Evolutionary conservation across 306 rosid species (phyloP).

Genomic region (Cyamopsis tetragonoloba): DNA sequence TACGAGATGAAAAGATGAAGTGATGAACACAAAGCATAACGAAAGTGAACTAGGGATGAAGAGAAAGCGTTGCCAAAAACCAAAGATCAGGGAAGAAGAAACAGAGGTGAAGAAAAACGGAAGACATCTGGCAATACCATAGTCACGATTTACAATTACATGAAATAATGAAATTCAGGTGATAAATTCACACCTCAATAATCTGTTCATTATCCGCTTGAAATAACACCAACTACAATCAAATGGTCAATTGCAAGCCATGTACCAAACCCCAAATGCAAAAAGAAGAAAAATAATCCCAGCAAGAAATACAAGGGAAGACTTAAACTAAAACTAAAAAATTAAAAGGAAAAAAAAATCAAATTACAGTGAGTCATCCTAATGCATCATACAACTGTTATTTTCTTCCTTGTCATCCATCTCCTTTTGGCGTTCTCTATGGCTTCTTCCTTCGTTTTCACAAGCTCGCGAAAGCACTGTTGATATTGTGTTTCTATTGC

Average conservation of each 20-base stretch:
- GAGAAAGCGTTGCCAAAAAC: too few species aligned
- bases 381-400: slow-evolving; percentile 31
- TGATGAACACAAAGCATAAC: too few species aligned
- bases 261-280: background rate
- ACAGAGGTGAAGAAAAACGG: too few species aligned
- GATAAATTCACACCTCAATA: background rate
- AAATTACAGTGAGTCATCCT: background rate
- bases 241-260: background rate
- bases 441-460: slow-evolving; percentile 66
- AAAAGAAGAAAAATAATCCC: background rate
- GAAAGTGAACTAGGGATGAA: too few species aligned
- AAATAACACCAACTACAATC: background rate
- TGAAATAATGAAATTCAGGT: background rate
- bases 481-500: slow-evolving; percentile 55
- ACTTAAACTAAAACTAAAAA: background rate
- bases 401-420: slow-evolving; percentile 59
- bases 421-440: slow-evolving; percentile 54
- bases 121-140: too few species aligned
- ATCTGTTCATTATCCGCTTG: background rate
- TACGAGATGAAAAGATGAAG: too few species aligned
- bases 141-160: too few species aligned
- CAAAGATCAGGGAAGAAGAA: too few species aligned
- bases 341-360: background rate
- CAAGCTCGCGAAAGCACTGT: slow-evolving; percentile 49
- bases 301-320: background rate